phyloP scores from a whole-genome alignment of 78 protist species.

The Dictyostelium intermedium region DNA sequence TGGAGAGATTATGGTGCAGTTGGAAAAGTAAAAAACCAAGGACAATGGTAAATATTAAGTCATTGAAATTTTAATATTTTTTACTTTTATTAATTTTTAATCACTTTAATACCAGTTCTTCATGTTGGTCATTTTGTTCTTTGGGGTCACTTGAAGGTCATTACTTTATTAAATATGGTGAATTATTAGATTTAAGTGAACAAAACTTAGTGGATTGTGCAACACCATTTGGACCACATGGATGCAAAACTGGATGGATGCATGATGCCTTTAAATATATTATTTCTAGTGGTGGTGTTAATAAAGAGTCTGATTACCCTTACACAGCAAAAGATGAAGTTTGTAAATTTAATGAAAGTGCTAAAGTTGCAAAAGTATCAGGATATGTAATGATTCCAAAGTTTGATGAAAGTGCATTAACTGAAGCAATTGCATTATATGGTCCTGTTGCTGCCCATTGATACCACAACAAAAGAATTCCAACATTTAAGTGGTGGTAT shows the following conservation, averaged over 20 bases:
- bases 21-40: constrained; percentile 52
- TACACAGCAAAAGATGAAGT: constrained; percentile 53
- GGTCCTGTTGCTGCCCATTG: constrained; percentile 93
- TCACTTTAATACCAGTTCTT: constrained; percentile 65
- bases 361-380: constrained; percentile 56
- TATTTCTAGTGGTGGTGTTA: constrained; percentile 66
- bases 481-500: constrained; percentile 87
- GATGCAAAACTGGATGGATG: constrained; percentile 84
- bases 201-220: constrained; percentile 87
- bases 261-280: constrained; percentile 64
- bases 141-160: constrained; percentile 62
- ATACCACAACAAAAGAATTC: constrained; percentile 86
- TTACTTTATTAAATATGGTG: constrained; percentile 35
- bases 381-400: constrained; percentile 45
- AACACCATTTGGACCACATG: constrained; percentile 51
- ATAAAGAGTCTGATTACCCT: constrained; percentile 87
- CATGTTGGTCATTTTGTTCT: constrained; percentile 89
- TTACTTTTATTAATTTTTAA: not conserved
- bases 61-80: not conserved
- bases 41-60: not conserved
- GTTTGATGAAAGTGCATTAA: constrained; percentile 61
- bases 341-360: constrained; percentile 49
- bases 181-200: constrained; percentile 71
- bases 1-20: constrained; percentile 85
- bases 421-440: constrained; percentile 57